Conservation (phyloP, 2,329 filamentous ascomycete species). For the Graphilbum fragrans region DNA sequence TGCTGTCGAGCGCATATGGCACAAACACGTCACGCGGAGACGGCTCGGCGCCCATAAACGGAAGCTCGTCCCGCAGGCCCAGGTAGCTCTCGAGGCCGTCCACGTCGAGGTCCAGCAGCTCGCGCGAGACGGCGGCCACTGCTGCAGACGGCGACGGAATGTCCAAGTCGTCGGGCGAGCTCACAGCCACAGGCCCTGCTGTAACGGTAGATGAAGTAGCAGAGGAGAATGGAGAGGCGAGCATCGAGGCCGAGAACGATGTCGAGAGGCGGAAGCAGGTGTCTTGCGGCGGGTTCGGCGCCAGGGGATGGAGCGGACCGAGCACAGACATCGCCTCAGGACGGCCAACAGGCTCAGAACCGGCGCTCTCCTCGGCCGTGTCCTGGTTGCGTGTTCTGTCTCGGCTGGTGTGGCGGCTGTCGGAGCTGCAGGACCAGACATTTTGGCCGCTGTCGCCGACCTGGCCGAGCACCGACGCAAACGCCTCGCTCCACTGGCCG, state of each 20-base stretch:
- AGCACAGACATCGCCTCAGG: no score
- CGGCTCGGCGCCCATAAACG: neutral
- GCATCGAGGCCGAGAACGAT: constrained; percentile 4
- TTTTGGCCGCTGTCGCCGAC: constrained; percentile 25
- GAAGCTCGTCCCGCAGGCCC: constrained; percentile 5
- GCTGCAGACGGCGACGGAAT: constrained; percentile 39
- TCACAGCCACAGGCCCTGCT: constrained; percentile 2
- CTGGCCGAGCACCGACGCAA: constrained; percentile 54
- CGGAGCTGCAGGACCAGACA: constrained; percentile 27
- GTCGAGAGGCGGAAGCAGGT: neutral
- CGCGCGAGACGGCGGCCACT: constrained; percentile 37
- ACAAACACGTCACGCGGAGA: neutral
- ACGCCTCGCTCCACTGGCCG: constrained; percentile 70
- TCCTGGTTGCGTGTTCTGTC: no score
- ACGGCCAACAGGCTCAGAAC: no score
- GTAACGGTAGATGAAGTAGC: constrained; percentile 1
- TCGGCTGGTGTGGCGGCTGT: constrained; percentile 4
- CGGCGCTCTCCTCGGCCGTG: no score
- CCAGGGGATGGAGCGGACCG: constrained; percentile 13
- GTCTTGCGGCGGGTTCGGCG: constrained; percentile 7
- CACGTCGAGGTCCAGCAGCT: constrained; percentile 30
- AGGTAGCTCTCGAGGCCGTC: constrained; percentile 18
- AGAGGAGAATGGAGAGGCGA: neutral
- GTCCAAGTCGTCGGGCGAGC: constrained; percentile 19
- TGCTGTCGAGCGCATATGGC: neutral